These are phyloP conservation scores for Wickerhamomyces hampshirensis DNA, from an alignment of 805 yeast species.

Conservation along the genomic window DNA sequence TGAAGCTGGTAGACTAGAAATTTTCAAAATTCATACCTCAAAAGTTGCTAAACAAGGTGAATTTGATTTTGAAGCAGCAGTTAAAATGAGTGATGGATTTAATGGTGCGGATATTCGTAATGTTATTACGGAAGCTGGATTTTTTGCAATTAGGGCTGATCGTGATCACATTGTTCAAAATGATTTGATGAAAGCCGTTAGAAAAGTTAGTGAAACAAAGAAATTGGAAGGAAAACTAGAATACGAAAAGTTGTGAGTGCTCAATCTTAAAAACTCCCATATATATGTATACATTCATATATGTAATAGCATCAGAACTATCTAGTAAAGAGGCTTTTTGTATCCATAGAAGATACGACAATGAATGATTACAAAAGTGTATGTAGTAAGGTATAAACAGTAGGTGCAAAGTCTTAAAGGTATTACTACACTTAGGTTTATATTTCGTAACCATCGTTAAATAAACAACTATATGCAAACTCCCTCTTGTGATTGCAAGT, in stretches of 20 bases:
- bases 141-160: conserved; percentile 96
- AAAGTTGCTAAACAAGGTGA: conserved; percentile 89
- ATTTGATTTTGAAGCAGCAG: conserved; percentile 94
- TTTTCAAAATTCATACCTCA: conserved; percentile 88
- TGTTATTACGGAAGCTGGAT: conserved; percentile 97
- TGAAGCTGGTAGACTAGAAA: conserved; percentile 91
- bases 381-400: too few species aligned
- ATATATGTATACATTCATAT: too few species aligned
- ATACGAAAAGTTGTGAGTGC: conserved; percentile 85
- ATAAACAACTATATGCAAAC: too few species aligned
- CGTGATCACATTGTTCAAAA: conserved; percentile 90
- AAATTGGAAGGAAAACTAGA: conserved; percentile 95
- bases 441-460: too few species aligned
- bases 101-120: conserved; percentile 98
- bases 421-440: too few species aligned
- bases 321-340: too few species aligned
- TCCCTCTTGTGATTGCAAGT: too few species aligned
- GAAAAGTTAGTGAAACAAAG: conserved; percentile 96
- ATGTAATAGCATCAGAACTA: too few species aligned
- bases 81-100: conserved; percentile 98
- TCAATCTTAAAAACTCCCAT: too few species aligned
- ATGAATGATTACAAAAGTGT: too few species aligned
- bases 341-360: too few species aligned
- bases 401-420: too few species aligned
- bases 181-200: conserved; percentile 95